Conservation (phyloP, 768 basidiomycete species). For the Cyclocybe aegerita region DNA sequence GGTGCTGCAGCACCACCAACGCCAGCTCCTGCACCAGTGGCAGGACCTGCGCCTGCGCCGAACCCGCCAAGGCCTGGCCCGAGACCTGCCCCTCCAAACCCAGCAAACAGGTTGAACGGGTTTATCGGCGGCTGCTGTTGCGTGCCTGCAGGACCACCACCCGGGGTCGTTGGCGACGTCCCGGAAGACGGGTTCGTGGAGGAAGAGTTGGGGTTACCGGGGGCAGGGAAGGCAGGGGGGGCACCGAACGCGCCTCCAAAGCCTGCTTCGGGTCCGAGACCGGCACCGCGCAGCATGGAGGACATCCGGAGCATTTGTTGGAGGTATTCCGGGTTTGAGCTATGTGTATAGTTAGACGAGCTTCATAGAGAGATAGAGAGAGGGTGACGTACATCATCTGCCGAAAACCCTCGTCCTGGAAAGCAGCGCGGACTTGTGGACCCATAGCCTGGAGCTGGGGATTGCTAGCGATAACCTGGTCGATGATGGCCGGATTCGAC, state of each 20-base stretch:
- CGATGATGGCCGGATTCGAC: conserved; percentile 85
- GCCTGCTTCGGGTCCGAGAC: conserved; percentile 32
- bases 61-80: neutral
- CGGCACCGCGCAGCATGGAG: conserved; percentile 43
- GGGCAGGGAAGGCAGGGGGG: conserved; percentile 49
- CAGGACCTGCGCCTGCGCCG: conserved; percentile 21
- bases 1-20: conserved; percentile 12
- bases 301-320: conserved; percentile 80
- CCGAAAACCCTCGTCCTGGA: conserved; percentile 74
- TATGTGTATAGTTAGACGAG: conserved; percentile 19
- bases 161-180: conserved; percentile 18
- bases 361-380: neutral
- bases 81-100: conserved; percentile 10
- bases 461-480: conserved; percentile 81
- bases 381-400: conserved; percentile 62
- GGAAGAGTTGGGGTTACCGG: conserved; percentile 40
- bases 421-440: conserved; percentile 77
- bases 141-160: conserved; percentile 19
- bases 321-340: conserved; percentile 76
- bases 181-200: conserved; percentile 19
- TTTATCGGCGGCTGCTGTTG: conserved; percentile 9
- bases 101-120: conserved; percentile 22
- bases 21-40: conserved; percentile 6
- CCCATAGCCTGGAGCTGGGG: conserved; percentile 76
- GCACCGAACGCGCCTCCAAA: conserved; percentile 18